Percentiles rank a stretch among this genome's conserved stretches.
phyloP scores from a whole-genome alignment of 768 basidiomycete species.

The Chalciporus piperatus region DNA sequence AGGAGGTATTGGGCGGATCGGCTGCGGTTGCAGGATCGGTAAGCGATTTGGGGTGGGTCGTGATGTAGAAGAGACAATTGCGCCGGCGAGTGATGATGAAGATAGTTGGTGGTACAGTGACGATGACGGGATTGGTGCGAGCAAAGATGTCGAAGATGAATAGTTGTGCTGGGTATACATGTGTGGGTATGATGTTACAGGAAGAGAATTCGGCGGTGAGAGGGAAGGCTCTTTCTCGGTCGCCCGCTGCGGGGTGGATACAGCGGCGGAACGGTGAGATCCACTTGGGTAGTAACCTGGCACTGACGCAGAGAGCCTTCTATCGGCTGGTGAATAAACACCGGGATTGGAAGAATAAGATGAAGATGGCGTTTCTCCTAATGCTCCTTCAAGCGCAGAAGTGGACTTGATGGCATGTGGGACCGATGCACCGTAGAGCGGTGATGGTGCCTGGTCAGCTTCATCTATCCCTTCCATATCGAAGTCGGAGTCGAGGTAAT shows the following conservation, averaged over 20 bases:
- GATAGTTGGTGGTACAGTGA: slow-evolving; percentile 20
- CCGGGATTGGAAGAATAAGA: slow-evolving; percentile 10
- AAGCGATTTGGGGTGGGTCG: slow-evolving; percentile 14
- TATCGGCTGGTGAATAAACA: slow-evolving; percentile 20
- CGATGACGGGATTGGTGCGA: slow-evolving; percentile 17
- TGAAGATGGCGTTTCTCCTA: slow-evolving; percentile 23
- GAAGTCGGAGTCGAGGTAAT: slow-evolving; percentile 31
- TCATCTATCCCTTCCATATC: slow-evolving; percentile 33
- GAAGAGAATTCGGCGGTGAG: neutral
- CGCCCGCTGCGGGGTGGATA: slow-evolving; percentile 13
- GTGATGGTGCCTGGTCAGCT: slow-evolving; percentile 6
- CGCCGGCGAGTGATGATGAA: slow-evolving; percentile 29
- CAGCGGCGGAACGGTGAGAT: slow-evolving; percentile 17
- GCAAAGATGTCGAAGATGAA: slow-evolving; percentile 16
- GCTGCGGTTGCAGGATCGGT: slow-evolving; percentile 33
- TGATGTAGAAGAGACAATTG: slow-evolving; percentile 20
- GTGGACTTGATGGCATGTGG: slow-evolving; percentile 31
- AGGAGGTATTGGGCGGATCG: slow-evolving; percentile 34
- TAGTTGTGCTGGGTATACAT: slow-evolving; percentile 23
- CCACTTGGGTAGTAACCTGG: slow-evolving; percentile 30
- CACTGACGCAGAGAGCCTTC: slow-evolving; percentile 31
- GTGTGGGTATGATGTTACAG: slow-evolving; percentile 19
- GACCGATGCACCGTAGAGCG: slow-evolving; percentile 20
- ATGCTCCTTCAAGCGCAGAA: slow-evolving; percentile 31
- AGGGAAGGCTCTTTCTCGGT: slow-evolving; percentile 19